These are phyloP conservation scores for Chloromonas sp. DNA, from an alignment of 163 green algal genomes.

Conservation along the genomic window DNA sequence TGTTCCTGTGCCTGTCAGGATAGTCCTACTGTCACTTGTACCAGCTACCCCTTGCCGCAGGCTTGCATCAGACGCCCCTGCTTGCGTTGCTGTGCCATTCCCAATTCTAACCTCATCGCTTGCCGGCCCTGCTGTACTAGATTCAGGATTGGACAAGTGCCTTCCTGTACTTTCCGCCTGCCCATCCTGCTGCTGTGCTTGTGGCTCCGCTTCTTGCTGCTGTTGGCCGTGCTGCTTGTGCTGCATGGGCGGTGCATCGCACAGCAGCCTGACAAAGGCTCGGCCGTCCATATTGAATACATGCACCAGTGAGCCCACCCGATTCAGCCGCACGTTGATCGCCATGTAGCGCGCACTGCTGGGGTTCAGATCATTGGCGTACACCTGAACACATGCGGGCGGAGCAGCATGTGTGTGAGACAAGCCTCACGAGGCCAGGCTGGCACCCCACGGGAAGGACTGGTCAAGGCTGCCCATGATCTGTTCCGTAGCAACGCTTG, in stretches of 20 bases:
- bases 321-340: constrained; percentile 81
- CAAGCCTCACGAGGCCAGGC: too few species aligned
- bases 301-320: constrained; percentile 49
- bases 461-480: too few species aligned
- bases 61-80: too few species aligned
- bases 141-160: background rate
- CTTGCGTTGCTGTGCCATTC: background rate
- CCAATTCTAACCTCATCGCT: background rate
- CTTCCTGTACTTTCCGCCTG: background rate
- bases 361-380: constrained; percentile 97
- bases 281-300: constrained; percentile 82
- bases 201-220: background rate
- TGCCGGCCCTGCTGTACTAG: background rate
- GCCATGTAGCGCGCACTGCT: constrained; percentile 66
- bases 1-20: background rate
- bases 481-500: too few species aligned
- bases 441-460: too few species aligned
- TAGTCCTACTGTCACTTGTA: background rate
- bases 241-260: constrained; percentile 10
- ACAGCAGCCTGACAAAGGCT: constrained; percentile 72
- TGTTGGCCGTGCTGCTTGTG: constrained; percentile 4
- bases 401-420: too few species aligned
- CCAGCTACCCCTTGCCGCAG: background rate
- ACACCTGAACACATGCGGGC: constrained; percentile 54
- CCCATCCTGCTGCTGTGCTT: constrained; percentile 1